phyloP scores from a whole-genome alignment of 768 basidiomycete genomes.

The Tremella fuciformis region DNA sequence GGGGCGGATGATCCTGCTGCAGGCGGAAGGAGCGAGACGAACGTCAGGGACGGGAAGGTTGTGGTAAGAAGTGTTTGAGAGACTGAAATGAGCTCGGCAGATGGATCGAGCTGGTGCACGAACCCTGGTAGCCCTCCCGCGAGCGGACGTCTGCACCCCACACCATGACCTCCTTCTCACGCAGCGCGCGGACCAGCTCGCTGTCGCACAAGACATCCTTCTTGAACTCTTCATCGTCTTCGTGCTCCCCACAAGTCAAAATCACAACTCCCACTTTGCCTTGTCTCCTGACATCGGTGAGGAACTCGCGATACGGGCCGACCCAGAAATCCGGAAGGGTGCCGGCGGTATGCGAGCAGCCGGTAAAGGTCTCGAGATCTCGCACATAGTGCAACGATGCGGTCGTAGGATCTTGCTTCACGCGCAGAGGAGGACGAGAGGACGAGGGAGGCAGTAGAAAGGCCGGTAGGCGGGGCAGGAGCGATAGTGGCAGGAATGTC shows the following conservation, averaged over 20 bases:
- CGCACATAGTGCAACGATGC: constrained; percentile 28
- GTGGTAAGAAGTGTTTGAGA: constrained; percentile 66
- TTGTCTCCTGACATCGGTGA: constrained; percentile 69
- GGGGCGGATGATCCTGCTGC: constrained; percentile 49
- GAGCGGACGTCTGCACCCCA: constrained; percentile 92
- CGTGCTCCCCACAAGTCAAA: constrained; percentile 84
- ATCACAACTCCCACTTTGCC: constrained; percentile 73
- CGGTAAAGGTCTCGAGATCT: constrained; percentile 32
- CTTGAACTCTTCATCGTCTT: constrained; percentile 83
- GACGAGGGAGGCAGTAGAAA: constrained; percentile 44
- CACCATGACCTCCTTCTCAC: constrained; percentile 71
- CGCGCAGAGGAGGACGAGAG: constrained; percentile 2
- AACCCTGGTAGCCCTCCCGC: constrained; percentile 75
- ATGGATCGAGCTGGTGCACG: not conserved
- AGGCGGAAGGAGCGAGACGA: constrained; percentile 72
- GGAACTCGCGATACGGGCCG: constrained; percentile 75
- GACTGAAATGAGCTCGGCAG: constrained; percentile 32
- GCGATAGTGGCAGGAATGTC: constrained; percentile 43
- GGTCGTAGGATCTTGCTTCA: constrained; percentile 32
- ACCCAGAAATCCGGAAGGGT: constrained; percentile 75
- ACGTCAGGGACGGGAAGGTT: constrained; percentile 89
- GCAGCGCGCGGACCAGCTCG: constrained; percentile 64
- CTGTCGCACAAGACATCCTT: constrained; percentile 75
- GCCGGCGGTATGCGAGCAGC: constrained; percentile 22
- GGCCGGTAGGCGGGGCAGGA: constrained; percentile 42